Base-by-base conservation (phyloP, 2,329 filamentous ascomycete species). In the Phaeosphaeria sp. region DNA sequence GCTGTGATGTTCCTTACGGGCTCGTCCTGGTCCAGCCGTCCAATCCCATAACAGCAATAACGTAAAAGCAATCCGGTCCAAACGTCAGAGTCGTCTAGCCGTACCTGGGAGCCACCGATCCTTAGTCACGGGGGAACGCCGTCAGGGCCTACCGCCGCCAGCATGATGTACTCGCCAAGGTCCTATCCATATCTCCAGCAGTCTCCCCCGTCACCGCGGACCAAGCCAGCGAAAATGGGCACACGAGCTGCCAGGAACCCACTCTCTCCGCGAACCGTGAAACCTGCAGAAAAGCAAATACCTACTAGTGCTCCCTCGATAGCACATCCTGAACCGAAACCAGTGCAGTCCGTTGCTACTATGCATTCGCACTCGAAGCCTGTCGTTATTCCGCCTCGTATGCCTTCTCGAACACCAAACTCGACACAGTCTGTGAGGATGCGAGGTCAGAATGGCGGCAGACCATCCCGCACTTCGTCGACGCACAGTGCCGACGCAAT, bases 91-190 rank as follows among this genome's bases (percentile, higher is more conserved):
- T 46, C 55, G 54, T 42, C 64, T 70, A 59, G 56, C 56, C 58
- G 57, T 64, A 57, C 60, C 61, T 63, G 59, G 58, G 18, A 46
- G 23, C 43, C 44, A 39, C 60, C 56, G 42, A 48, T 56, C 56
- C 58, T 58, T 68, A 64, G 70, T 73, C 68, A 71, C 69, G 64
- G 63, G 65, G 58, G 63, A 61, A 61, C 60, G 57, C 65, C 63
- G 63, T 62, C 66, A 65, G 58, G 63, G 62, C 59, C 51, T 46
- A 50, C 58, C 66, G 59, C 50, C 58, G 64, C 64, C 52, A 46
- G 22, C 46, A 81, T 81, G 78, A 77, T 82, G 71, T 66, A 66
- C 54, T 79, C 81, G 67, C 79, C 80, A 67, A 76, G 79, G 65
- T 78, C 78, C 58, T 82, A 78, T 68, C 74, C 76, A 54, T 80